These are phyloP conservation scores for Acidomyces sp. DNA, from an alignment of 495 filamentous ascomycete species.

Conservation along the genomic window DNA sequence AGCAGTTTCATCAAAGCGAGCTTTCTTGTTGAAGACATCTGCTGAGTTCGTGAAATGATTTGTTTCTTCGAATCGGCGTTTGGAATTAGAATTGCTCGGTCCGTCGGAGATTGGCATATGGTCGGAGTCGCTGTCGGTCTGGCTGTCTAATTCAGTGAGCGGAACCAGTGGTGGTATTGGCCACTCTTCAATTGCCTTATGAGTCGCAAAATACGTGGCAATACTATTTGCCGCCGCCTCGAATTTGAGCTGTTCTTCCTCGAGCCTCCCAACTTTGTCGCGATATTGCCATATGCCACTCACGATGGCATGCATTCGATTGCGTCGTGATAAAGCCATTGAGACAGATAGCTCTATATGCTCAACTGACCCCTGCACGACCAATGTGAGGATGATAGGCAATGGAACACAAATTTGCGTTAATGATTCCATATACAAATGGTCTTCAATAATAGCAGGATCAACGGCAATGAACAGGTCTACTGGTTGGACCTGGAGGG, in stretches of 20 bases:
- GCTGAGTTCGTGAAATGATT: not conserved
- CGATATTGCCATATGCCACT: conserved; percentile 10
- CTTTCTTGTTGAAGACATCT: conserved; percentile 3
- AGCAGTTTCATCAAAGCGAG: not conserved
- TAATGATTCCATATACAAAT: conserved; percentile 7
- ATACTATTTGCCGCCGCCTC: conserved; percentile 1
- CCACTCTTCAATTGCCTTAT: conserved; percentile 4
- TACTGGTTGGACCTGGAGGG: conserved; percentile 33
- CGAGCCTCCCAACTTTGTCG: conserved; percentile 9
- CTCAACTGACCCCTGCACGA: conserved; percentile 43
- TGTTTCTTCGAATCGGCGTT: not conserved
- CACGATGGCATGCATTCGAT: conserved; percentile 20
- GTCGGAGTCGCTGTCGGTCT: conserved; percentile 18
- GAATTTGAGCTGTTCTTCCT: conserved; percentile 2
- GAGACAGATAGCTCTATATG: conserved; percentile 43
- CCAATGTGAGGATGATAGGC: conserved; percentile 34
- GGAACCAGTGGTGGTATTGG: conserved; percentile 4
- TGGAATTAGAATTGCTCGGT: not conserved
- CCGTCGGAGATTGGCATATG: not conserved
- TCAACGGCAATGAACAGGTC: conserved; percentile 43
- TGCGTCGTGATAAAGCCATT: conserved; percentile 17
- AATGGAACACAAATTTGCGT: conserved; percentile 32
- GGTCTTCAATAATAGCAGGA: conserved; percentile 33
- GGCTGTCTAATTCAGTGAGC: conserved; percentile 14
- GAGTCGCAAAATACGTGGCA: conserved; percentile 4